These are phyloP conservation scores for Paspalum notatum DNA, from an alignment of 176 grass and related monocot species.

Conservation along the genomic window DNA sequence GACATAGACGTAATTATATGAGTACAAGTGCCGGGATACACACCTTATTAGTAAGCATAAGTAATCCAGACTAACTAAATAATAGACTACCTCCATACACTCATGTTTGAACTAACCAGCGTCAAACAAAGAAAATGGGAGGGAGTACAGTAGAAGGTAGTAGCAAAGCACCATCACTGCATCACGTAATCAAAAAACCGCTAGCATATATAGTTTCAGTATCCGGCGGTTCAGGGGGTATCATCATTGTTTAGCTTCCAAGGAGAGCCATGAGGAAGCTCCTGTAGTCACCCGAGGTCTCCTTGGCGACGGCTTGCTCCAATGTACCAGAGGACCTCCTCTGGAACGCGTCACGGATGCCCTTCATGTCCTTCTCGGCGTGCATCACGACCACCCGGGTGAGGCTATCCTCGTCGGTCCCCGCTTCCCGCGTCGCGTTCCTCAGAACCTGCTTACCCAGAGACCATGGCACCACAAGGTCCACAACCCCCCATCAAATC, in stretches of 20 bases:
- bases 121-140: too few relatives aligned
- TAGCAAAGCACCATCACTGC: too few relatives aligned
- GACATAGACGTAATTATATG: too few relatives aligned
- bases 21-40: too few relatives aligned
- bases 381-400: slow-evolving; percentile 65
- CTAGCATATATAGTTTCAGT: too few relatives aligned
- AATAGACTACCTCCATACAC: too few relatives aligned
- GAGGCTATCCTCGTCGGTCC: slow-evolving; percentile 66
- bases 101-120: too few relatives aligned
- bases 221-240: neutral
- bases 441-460: slow-evolving; percentile 49
- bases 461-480: neutral
- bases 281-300: slow-evolving; percentile 72
- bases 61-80: too few relatives aligned
- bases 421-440: slow-evolving; percentile 42
- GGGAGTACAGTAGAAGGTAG: too few relatives aligned
- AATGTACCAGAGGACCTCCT: slow-evolving; percentile 52
- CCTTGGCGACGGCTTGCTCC: slow-evolving; percentile 59
- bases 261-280: slow-evolving; percentile 74
- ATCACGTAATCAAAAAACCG: too few relatives aligned
- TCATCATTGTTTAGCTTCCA: slow-evolving; percentile 39
- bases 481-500: neutral
- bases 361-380: slow-evolving; percentile 79
- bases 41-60: too few relatives aligned
- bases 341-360: slow-evolving; percentile 63